Evolutionary conservation across 768 basidiomycete species (phyloP).

Genomic region (Leucosporidium scottii): DNA sequence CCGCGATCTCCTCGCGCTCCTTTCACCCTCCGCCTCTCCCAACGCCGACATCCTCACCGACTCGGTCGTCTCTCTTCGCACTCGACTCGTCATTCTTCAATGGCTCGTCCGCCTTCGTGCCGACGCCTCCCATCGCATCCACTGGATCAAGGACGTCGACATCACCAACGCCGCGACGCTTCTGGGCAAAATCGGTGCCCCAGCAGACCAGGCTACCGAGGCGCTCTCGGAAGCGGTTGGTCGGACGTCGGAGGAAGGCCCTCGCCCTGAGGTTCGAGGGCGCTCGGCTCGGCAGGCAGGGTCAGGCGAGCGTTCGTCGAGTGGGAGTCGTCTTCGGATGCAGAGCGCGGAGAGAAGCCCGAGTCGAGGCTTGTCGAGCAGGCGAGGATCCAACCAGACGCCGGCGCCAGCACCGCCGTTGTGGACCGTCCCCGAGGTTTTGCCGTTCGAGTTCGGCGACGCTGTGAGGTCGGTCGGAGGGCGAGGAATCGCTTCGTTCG

Average conservation of each 20-base stretch:
- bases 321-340: constrained; percentile 24
- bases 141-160: constrained; percentile 54
- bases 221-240: not conserved
- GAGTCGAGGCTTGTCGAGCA: constrained; percentile 14
- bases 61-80: constrained; percentile 44
- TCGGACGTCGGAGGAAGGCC: constrained; percentile 10
- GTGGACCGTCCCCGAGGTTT: constrained; percentile 64
- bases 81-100: constrained; percentile 66
- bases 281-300: constrained; percentile 14
- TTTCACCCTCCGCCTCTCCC: constrained; percentile 29
- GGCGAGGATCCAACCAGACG: not conserved
- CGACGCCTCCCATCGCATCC: constrained; percentile 81
- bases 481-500: constrained; percentile 35
- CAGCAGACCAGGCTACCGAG: not conserved
- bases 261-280: constrained; percentile 16
- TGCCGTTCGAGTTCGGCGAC: constrained; percentile 50
- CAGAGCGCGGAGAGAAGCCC: constrained; percentile 28
- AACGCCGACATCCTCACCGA: constrained; percentile 4
- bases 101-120: constrained; percentile 83
- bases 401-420: constrained; percentile 39
- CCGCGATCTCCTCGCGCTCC: constrained; percentile 44
- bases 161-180: constrained; percentile 25
- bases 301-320: constrained; percentile 16
- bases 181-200: constrained; percentile 11
- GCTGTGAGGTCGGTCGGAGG: constrained; percentile 7